Conservation (phyloP, 179 eudicot species). For the Silene coronaria region DNA sequence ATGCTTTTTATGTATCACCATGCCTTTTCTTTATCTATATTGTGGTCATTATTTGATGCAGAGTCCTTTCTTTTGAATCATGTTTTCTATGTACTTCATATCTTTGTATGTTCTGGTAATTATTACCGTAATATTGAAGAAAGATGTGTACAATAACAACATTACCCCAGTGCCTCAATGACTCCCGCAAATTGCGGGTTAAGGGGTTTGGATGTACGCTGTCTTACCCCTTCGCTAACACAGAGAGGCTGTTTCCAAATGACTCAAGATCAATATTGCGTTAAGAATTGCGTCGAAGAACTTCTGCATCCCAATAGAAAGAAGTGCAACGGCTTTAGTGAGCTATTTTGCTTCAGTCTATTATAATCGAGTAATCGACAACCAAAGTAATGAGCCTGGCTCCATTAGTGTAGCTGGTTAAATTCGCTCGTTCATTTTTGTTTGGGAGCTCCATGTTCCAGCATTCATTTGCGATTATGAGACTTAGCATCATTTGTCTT, state of each 20-base stretch:
- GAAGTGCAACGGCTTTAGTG: too few relatives aligned
- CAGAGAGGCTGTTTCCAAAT: too few relatives aligned
- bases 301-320: too few relatives aligned
- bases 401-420: not conserved
- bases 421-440: not conserved
- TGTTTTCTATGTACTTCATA: not conserved
- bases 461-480: not conserved
- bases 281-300: too few relatives aligned
- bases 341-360: too few relatives aligned
- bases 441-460: constrained; percentile 1
- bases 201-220: too few relatives aligned
- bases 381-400: too few relatives aligned
- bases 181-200: too few relatives aligned
- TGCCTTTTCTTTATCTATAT: not conserved
- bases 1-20: not conserved
- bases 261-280: too few relatives aligned
- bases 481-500: not conserved
- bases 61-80: not conserved
- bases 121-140: not conserved
- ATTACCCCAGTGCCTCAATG: too few relatives aligned
- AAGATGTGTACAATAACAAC: not conserved
- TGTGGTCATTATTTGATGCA: not conserved
- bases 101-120: not conserved
- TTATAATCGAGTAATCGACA: too few relatives aligned
- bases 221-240: too few relatives aligned